Evolutionary conservation across 306 rosid genomes (phyloP).

Genomic region (Prunus persica): Prunus_persica_NCBIv2 NC_034015.1:21488501-21489000

Average conservation of each 20-base stretch:
- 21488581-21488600: not conserved
- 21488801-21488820: conserved; percentile 21
- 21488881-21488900: not conserved
- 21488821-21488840: conserved; percentile 2
- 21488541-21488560: not conserved
- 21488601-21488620: not conserved
- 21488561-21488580: not conserved
- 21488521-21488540: not conserved
- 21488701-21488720: conserved; percentile 16
- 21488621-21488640: not conserved
- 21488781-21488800: conserved; percentile 35
- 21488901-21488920: not conserved
- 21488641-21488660: not conserved
- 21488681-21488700: conserved; percentile 3
- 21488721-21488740: not conserved
- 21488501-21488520: not conserved
- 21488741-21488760: conserved; percentile 14
- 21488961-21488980: not conserved
- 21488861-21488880: not conserved
- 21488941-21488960: not conserved
- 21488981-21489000: not conserved
- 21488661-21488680: conserved; percentile 4
- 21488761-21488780: not conserved
- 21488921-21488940: not conserved
- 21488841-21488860: conserved; percentile 10